These are phyloP conservation scores for Melastoma malabathricum DNA, from an alignment of 345 rosid genomes.

Conservation along the genomic window DNA sequence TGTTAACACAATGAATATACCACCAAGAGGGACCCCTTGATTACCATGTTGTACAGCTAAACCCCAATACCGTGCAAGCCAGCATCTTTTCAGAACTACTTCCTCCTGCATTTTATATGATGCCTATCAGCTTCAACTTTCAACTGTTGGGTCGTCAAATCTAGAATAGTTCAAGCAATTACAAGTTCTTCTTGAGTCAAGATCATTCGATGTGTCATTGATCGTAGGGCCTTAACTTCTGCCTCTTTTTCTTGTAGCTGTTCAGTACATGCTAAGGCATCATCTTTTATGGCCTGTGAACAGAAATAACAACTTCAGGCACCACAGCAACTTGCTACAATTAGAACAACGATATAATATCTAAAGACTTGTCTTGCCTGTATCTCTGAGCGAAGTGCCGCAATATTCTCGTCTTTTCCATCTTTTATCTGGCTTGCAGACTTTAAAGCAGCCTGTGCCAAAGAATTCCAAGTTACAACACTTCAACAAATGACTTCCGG, in stretches of 20 bases:
- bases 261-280: conserved; percentile 42
- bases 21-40: background rate
- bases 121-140: conserved; percentile 11
- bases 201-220: conserved; percentile 58
- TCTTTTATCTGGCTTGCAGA: conserved; percentile 12
- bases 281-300: conserved; percentile 63
- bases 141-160: conserved; percentile 9
- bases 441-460: too few species aligned
- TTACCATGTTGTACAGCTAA: conserved; percentile 73
- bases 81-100: conserved; percentile 96
- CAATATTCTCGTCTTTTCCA: conserved; percentile 67
- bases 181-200: conserved; percentile 45
- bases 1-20: background rate
- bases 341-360: conserved; percentile 8
- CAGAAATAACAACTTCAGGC: conserved; percentile 6
- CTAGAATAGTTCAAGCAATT: conserved; percentile 11
- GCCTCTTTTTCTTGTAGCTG: conserved; percentile 77
- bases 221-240: conserved; percentile 70
- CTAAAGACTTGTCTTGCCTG: conserved; percentile 35
- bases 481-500: too few species aligned
- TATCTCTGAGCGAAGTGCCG: conserved; percentile 58
- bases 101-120: conserved; percentile 51
- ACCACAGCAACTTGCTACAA: conserved; percentile 8
- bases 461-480: too few species aligned
- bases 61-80: conserved; percentile 99